Evolutionary conservation across 2,329 filamentous ascomycete species (phyloP), one percentile per base, ranked within the genome.

Genomic region (Fusarium domesticum): DNA sequence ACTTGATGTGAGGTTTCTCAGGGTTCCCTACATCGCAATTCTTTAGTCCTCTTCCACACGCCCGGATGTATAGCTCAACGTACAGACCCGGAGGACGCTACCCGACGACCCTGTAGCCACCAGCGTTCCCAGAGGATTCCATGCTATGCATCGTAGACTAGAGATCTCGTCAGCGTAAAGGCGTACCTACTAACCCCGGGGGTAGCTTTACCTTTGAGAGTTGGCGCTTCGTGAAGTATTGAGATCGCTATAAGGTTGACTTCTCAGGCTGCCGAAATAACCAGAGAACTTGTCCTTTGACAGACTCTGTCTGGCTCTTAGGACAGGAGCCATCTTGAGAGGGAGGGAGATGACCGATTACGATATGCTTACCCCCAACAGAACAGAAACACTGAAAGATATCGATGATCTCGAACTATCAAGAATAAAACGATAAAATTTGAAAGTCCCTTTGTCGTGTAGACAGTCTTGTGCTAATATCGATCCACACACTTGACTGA

Each of bases 51-150:
- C 17, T 3, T 7, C 14, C 11, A 14, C n/a, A 3, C 8, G 4
- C 16, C 11, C 5, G 17, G 8, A 16, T 17, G 11, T 7, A 35
- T 12, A 28, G 7, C n/a, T 35, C 51, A 33, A 74, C 78, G 62
- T 62, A 82, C 87, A 92, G 37, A 91, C 84, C 58, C 87, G 81
- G 42, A 92, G 68, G 7, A 79, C 86, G 55, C 78, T 81, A 60
- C 89, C 84, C 18, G 76, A 72, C 6, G 85, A 79, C 3, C 89
- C 90, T 1, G 91, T 95, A 1, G 92, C 92, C 48, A 97, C 83
- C 47, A 93, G 74, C 7, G 81, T 86, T 25, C 92, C 90, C 0
- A 88, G 74, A 0, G 91, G 88, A 54, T 92, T 96, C 92, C 92
- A 97, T 31, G 87, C 84, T 54, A 97, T 84, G 2, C 86, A 85